These are phyloP conservation scores for Talaromyces marneffei DNA, from an alignment of 2,329 filamentous ascomycete species.

Conservation along the genomic window DNA sequence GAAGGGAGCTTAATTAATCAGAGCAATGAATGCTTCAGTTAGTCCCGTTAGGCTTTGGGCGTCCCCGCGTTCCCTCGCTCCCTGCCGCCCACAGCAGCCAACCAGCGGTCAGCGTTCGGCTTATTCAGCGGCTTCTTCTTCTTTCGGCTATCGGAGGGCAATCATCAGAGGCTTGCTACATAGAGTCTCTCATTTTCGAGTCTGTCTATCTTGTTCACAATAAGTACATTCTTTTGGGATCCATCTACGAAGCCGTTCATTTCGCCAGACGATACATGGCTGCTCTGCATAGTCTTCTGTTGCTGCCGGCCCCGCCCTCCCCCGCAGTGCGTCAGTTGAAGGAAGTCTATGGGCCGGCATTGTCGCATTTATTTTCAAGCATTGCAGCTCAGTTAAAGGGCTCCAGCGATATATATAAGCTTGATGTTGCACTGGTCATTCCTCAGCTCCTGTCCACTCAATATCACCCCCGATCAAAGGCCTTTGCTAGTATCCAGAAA, in stretches of 20 bases:
- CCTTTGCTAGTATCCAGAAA: conserved; percentile 66
- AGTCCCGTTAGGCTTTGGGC: neutral
- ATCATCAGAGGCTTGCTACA: no score
- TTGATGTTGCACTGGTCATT: conserved; percentile 59
- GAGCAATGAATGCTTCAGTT: neutral
- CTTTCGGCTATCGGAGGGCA: no score
- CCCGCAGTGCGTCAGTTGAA: conserved; percentile 48
- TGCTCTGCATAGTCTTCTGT: conserved; percentile 45
- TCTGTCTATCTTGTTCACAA: neutral
- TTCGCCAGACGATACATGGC: conserved; percentile 1
- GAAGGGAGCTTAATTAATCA: neutral
- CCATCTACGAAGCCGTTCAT: neutral
- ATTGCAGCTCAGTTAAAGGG: conserved; percentile 37
- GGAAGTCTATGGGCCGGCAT: conserved; percentile 55
- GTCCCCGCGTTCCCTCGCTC: conserved; percentile 7
- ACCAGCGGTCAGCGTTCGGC: neutral
- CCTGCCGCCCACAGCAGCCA: neutral
- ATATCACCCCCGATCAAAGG: conserved; percentile 47
- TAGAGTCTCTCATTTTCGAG: no score
- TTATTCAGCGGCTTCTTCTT: conserved; percentile 1
- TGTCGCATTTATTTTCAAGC: conserved; percentile 50
- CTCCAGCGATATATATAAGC: conserved; percentile 30
- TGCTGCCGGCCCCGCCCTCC: conserved; percentile 58
- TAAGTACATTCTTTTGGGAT: no score
- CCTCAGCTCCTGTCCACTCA: conserved; percentile 54